Evolutionary conservation across 176 grass and related monocot genomes (phyloP).

Genomic region (Aechmea fasciata): DNA sequence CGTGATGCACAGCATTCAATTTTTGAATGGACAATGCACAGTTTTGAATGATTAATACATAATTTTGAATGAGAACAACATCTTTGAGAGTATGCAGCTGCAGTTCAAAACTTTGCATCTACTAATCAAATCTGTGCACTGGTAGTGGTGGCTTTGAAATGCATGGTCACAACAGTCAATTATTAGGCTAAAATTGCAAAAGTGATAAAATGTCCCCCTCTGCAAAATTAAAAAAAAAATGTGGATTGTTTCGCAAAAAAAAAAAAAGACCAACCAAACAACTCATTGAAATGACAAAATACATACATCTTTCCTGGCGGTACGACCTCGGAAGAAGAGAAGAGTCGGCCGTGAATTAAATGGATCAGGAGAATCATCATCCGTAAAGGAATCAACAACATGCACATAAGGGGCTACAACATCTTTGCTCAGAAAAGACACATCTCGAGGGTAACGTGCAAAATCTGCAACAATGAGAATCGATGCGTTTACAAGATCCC

Average conservation of each 20-base stretch:
- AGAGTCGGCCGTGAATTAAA: conserved; percentile 72
- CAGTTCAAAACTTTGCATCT: too few relatives aligned
- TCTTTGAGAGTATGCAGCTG: too few relatives aligned
- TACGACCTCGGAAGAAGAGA: conserved; percentile 90
- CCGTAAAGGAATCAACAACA: conserved; percentile 71
- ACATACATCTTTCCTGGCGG: conserved; percentile 90
- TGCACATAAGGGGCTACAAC: conserved; percentile 85
- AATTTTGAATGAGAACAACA: too few relatives aligned
- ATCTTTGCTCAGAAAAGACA: conserved; percentile 93
- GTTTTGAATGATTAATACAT: too few relatives aligned
- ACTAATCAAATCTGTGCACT: too few relatives aligned
- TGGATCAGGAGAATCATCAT: conserved; percentile 53
- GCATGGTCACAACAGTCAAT: background rate
- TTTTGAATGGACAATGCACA: too few relatives aligned
- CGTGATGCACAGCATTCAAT: background rate
- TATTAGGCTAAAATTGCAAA: too few relatives aligned
- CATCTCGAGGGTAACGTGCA: conserved; percentile 54
- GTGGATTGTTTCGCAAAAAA: too few relatives aligned
- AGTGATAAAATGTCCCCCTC: too few relatives aligned
- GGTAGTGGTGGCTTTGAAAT: too few relatives aligned
- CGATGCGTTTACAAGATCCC: conserved; percentile 76
- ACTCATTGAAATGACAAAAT: conserved; percentile 6
- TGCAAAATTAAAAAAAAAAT: too few relatives aligned
- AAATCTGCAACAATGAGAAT: conserved; percentile 94
- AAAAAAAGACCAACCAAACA: too few relatives aligned